Conservation (phyloP, 306 rosid species). For the Quercus gilva region DNA sequence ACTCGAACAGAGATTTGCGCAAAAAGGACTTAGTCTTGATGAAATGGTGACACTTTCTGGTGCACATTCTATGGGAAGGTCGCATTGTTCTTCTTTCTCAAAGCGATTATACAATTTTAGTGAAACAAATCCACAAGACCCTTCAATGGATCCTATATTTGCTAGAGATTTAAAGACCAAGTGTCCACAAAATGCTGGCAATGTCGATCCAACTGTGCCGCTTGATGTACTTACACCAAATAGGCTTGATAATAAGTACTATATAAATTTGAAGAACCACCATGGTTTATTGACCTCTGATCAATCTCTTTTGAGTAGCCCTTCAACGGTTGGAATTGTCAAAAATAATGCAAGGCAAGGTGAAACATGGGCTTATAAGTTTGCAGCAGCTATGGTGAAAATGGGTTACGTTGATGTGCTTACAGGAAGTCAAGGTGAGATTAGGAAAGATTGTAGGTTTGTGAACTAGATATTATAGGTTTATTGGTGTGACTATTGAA, state of each 20-base stretch:
- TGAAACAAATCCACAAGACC: constrained; percentile 5
- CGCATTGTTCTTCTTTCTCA: constrained; percentile 16
- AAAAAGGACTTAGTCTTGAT: background rate
- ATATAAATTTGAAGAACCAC: background rate
- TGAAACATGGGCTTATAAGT: constrained; percentile 1
- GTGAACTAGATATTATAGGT: background rate
- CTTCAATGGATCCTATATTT: background rate
- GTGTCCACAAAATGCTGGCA: background rate
- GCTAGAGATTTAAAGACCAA: background rate
- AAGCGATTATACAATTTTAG: background rate
- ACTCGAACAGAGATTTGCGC: background rate
- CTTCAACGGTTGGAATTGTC: background rate
- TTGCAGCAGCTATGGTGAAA: constrained; percentile 6
- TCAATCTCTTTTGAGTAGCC: background rate
- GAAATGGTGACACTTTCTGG: constrained; percentile 15
- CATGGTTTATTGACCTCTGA: background rate
- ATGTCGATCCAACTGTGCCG: background rate
- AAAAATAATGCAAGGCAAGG: background rate
- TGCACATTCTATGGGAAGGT: background rate
- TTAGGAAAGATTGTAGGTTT: background rate
- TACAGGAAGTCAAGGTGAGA: constrained; percentile 1
- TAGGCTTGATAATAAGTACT: constrained; percentile 2
- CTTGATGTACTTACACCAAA: constrained; percentile 1
- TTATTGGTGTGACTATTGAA: too few relatives aligned
- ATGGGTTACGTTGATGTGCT: constrained; percentile 1